These are phyloP conservation scores for Candida tammaniensis DNA, from an alignment of 805 yeast species.

Conservation along the genomic window DNA sequence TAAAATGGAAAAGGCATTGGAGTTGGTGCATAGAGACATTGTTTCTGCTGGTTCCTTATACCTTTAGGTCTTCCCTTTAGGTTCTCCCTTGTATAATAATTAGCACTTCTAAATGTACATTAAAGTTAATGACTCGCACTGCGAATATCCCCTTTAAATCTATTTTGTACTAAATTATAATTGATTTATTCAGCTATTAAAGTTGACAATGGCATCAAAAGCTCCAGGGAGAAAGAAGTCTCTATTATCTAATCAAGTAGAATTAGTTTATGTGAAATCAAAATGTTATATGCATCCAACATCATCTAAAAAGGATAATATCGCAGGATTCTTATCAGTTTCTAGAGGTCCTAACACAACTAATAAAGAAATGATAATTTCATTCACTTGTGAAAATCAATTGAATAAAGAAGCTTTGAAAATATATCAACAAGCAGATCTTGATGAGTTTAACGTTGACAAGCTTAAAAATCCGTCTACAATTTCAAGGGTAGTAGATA, in stretches of 20 bases:
- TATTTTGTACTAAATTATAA: too few species aligned
- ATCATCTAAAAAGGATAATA: constrained; percentile 66
- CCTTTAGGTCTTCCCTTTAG: constrained; percentile 40
- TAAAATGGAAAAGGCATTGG: constrained; percentile 84
- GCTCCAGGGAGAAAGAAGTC: constrained; percentile 5
- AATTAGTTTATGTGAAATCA: constrained; percentile 54
- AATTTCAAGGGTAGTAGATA: constrained; percentile 33
- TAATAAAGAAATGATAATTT: constrained; percentile 56
- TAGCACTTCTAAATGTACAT: too few species aligned
- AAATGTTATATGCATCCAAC: constrained; percentile 86
- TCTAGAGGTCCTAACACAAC: constrained; percentile 50
- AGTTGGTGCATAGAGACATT: constrained; percentile 88
- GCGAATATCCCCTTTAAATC: too few species aligned
- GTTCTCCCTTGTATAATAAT: too few species aligned
- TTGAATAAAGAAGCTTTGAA: constrained; percentile 44
- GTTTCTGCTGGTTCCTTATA: constrained; percentile 96
- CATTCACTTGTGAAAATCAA: constrained; percentile 65
- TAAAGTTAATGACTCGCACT: too few species aligned
- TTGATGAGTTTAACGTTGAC: constrained; percentile 25
- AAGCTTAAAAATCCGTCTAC: constrained; percentile 15
- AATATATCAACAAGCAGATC: constrained; percentile 49
- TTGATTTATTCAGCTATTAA: too few species aligned
- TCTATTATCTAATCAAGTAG: constrained; percentile 34
- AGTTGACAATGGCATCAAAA: too few species aligned
- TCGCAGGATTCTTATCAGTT: constrained; percentile 73